Conservation (phyloP, 495 filamentous ascomycete species). For the Neurospora sp. region DNA sequence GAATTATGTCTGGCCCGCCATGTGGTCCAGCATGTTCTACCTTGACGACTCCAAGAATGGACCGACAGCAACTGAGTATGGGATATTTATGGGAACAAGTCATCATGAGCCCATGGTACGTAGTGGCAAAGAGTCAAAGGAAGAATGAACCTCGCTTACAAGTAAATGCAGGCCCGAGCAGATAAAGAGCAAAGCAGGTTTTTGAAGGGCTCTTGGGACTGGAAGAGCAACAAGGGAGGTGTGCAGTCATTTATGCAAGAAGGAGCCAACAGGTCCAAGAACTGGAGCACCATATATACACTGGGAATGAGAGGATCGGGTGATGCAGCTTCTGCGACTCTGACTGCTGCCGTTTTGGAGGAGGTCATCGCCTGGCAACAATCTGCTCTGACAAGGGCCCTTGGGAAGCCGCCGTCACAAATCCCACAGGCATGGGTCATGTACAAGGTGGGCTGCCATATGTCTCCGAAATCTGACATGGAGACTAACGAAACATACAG, state of each 20-base stretch:
- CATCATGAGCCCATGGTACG: slow-evolving; percentile 53
- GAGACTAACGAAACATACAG: slow-evolving; percentile 1
- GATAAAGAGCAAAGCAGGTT: slow-evolving; percentile 51
- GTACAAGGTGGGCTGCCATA: slow-evolving; percentile 32
- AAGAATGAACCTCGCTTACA: background rate
- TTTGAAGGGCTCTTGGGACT: slow-evolving; percentile 45
- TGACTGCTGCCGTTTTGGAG: slow-evolving; percentile 35
- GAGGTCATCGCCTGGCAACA: slow-evolving; percentile 45
- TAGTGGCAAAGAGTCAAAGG: background rate
- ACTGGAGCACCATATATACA: slow-evolving; percentile 47
- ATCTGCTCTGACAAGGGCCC: slow-evolving; percentile 34
- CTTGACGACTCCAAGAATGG: slow-evolving; percentile 51
- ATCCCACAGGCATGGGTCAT: slow-evolving; percentile 56
- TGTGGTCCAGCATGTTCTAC: slow-evolving; percentile 55
- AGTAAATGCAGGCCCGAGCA: slow-evolving; percentile 27
- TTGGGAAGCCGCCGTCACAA: slow-evolving; percentile 34
- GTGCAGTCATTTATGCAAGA: slow-evolving; percentile 42
- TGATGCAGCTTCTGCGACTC: slow-evolving; percentile 44
- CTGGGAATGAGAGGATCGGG: slow-evolving; percentile 57
- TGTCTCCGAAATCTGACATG: background rate
- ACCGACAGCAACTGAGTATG: slow-evolving; percentile 50
- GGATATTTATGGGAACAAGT: slow-evolving; percentile 52
- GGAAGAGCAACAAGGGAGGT: slow-evolving; percentile 46
- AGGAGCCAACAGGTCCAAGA: slow-evolving; percentile 43
- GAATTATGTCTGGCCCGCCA: slow-evolving; percentile 60